Base-by-base conservation (phyloP, 1,284 basidiomycete species). In the Ceratobasidium sp. region DNA sequence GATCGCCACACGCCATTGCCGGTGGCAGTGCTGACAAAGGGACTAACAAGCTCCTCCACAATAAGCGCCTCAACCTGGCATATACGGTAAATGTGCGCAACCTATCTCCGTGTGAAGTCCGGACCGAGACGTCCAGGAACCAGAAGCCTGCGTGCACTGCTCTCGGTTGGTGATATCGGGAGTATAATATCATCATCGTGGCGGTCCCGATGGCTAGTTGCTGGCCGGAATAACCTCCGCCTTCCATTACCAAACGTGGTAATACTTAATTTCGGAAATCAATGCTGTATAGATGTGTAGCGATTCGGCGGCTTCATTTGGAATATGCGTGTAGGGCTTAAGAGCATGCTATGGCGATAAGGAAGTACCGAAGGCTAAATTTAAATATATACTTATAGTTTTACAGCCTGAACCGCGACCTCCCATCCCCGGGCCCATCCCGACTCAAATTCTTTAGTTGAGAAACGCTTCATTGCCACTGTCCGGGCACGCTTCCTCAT, bases 391-490 rank as follows among this genome's bases (percentile, higher is more conserved):
- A 5, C 3, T 3, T 51, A 61, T 45, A 33, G 20, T 31, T 51
- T 10, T 33, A 73, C 45, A 51, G n/a, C 23, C 31, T 42, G 56
- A 37, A 74, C 37, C 10, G 58, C 69, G 42, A 73, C 75, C 28
- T 68, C 74, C 83, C 84, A 85, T 8, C 82, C 82, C 37, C 77
- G 77, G 51, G 80, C 87, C 91, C 93, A 97, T 0, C 88, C 91
- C 76, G 86, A 86, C 82, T 92, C 90, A 81, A 97, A 97, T 79
- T 91, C 90, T 31, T 88, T 88, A 80, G 92, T 89, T 0, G 92
- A 94, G 81, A 97, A 97, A 79, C 88, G 87, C 78, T 90, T 86
- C 26, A 90, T 86, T 2, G 94, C 94, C 85, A 89, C 89, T 63
- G 83, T 85, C 54, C 96, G 86, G 0, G 94, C 95, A 26, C 94